A percentile compares a stretch with the other conserved stretches of the same genome.
Conservation (phyloP, 257 asterid genomes). For the Penstemon barbatus region DNA sequence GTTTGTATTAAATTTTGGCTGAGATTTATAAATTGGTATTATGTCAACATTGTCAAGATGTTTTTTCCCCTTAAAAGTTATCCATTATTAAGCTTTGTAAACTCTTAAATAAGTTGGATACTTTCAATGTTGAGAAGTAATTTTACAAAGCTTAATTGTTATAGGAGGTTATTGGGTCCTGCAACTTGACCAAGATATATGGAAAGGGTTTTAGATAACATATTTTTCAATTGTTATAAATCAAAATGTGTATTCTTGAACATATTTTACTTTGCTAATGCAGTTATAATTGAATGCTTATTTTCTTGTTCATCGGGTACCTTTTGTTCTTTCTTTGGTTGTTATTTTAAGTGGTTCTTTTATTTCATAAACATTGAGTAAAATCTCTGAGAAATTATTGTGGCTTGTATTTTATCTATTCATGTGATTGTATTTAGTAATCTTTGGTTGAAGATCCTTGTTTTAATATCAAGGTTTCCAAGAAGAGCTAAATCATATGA, state of each 20-base stretch:
- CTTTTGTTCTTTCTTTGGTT: neutral
- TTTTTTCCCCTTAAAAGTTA: neutral
- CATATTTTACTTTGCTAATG: neutral
- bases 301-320: too few relatives aligned
- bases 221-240: neutral
- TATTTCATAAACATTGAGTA: neutral
- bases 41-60: too few relatives aligned
- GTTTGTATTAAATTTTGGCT: neutral
- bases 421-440: neutral
- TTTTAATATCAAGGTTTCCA: neutral
- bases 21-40: neutral
- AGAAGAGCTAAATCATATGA: neutral
- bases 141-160: neutral
- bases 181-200: neutral
- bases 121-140: neutral
- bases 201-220: neutral
- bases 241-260: neutral
- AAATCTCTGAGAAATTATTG: neutral
- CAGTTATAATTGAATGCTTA: neutral
- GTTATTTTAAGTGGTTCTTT: neutral
- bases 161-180: neutral
- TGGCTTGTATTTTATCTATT: neutral
- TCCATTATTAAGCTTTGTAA: neutral
- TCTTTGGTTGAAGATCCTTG: neutral
- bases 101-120: neutral